Evolutionary conservation across 306 rosid species (phyloP).

Genomic region (Sechiopsis laciniata): DNA sequence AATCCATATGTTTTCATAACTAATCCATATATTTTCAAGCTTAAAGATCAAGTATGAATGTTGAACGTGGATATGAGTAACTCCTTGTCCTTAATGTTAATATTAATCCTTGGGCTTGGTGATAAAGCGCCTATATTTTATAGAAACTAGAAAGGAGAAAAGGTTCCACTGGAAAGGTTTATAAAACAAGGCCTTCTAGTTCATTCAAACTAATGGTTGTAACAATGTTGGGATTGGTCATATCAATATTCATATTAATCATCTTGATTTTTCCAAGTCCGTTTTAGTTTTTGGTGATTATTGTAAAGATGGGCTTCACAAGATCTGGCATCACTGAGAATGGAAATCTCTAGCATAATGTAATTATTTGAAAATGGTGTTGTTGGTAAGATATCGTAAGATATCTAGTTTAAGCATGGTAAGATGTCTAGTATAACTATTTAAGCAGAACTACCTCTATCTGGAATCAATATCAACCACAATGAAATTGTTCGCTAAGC

Average conservation of each 20-base stretch:
- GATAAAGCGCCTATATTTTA: neutral
- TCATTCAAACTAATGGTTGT: neutral
- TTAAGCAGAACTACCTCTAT: neutral
- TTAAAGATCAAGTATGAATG: neutral
- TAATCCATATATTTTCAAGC: neutral
- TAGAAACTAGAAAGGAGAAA: neutral
- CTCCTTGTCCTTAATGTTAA: neutral
- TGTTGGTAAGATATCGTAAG: too few species aligned
- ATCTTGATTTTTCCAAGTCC: neutral
- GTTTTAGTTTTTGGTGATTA: neutral
- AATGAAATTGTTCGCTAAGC: neutral
- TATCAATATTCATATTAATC: neutral
- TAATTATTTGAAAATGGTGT: neutral
- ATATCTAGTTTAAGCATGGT: too few species aligned
- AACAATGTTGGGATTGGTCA: neutral
- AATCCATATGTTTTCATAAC: neutral
- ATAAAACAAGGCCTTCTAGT: neutral
- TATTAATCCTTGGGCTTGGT: neutral
- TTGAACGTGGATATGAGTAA: neutral
- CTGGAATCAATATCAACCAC: neutral
- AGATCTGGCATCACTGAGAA: neutral
- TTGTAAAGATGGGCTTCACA: neutral
- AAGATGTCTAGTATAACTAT: neutral
- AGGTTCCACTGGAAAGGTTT: neutral
- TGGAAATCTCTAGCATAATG: neutral